A percentile compares a stretch with the other conserved stretches of the same genome.
phyloP scores from a whole-genome alignment of 352 stramenopile species.

The Thalassiosira ordinaria region DNA sequence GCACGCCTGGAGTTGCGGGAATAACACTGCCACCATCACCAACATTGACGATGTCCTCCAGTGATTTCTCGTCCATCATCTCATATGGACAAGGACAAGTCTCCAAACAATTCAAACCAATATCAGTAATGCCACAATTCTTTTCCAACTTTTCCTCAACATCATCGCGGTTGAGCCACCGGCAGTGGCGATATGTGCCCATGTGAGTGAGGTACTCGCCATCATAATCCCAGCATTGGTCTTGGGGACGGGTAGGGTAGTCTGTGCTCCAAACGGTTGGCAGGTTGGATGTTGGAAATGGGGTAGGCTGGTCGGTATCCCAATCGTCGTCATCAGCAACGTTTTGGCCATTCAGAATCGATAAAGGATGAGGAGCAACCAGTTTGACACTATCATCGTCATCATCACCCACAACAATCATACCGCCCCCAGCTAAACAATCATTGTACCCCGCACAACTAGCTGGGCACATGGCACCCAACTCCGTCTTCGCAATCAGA shows the following conservation, averaged over 20 bases:
- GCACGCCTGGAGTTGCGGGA: slow-evolving; percentile 1
- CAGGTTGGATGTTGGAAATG: neutral
- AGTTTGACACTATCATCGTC: neutral
- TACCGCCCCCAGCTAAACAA: neutral
- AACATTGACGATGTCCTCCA: too few species aligned
- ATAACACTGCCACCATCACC: slow-evolving; percentile 12
- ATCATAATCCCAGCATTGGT: slow-evolving; percentile 25
- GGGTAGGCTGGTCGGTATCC: neutral
- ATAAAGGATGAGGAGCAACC: too few species aligned
- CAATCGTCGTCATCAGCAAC: neutral
- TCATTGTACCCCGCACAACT: slow-evolving; percentile 58
- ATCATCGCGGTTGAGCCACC: slow-evolving; percentile 39
- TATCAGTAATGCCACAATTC: slow-evolving; percentile 51
- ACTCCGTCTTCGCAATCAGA: slow-evolving; percentile 31
- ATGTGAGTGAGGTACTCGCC: slow-evolving; percentile 32
- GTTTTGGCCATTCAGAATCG: neutral
- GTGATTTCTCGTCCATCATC: too few species aligned
- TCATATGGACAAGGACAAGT: slow-evolving; percentile 25
- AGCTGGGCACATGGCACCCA: slow-evolving; percentile 49
- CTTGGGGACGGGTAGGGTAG: neutral
- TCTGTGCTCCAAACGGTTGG: too few species aligned
- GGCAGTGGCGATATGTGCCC: slow-evolving; percentile 12
- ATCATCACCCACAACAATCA: slow-evolving; percentile 1
- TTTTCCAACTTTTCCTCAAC: slow-evolving; percentile 28
- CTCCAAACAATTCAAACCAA: slow-evolving; percentile 42